A percentile compares a stretch with the other conserved stretches of the same genome.
Conservation (phyloP, 106 monocot species). For the Dendrobium officinale region DNA sequence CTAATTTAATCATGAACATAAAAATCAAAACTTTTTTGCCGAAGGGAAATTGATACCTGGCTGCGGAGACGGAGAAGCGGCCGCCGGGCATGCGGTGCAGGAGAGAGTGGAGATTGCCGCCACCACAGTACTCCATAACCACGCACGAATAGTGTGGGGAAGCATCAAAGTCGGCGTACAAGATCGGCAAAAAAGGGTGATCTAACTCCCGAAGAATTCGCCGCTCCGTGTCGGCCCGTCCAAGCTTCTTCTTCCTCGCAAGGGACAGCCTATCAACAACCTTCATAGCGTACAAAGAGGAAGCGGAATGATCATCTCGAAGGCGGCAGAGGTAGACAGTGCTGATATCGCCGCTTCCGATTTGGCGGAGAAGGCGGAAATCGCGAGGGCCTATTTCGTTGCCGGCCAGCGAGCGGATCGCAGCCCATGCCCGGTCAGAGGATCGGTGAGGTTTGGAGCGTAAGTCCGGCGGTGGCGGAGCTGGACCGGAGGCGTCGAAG, state of each 20-base stretch:
- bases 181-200: slow-evolving; percentile 73
- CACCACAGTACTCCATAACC: slow-evolving; percentile 87
- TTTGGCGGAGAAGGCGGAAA: slow-evolving; percentile 61
- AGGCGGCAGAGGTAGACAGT: slow-evolving; percentile 79
- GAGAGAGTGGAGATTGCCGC: slow-evolving; percentile 85
- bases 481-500: slow-evolving; percentile 16
- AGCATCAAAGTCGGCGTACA: slow-evolving; percentile 83
- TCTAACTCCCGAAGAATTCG: slow-evolving; percentile 50
- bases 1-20: too few relatives aligned
- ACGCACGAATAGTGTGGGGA: slow-evolving; percentile 52
- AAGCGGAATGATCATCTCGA: slow-evolving; percentile 1
- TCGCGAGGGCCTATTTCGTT: slow-evolving; percentile 33
- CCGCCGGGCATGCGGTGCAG: slow-evolving; percentile 59
- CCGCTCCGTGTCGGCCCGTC: slow-evolving; percentile 60
- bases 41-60: slow-evolving; percentile 21
- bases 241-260: slow-evolving; percentile 67
- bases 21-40: too few relatives aligned
- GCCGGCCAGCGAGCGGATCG: slow-evolving; percentile 4
- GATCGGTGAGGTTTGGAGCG: slow-evolving; percentile 23
- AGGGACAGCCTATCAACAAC: slow-evolving; percentile 64
- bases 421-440: slow-evolving; percentile 12
- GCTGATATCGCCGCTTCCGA: slow-evolving; percentile 77
- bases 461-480: not conserved
- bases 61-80: slow-evolving; percentile 49
- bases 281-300: slow-evolving; percentile 71